Conservation (phyloP, 495 filamentous ascomycete genomes). For the Xylaria intraflava region DNA sequence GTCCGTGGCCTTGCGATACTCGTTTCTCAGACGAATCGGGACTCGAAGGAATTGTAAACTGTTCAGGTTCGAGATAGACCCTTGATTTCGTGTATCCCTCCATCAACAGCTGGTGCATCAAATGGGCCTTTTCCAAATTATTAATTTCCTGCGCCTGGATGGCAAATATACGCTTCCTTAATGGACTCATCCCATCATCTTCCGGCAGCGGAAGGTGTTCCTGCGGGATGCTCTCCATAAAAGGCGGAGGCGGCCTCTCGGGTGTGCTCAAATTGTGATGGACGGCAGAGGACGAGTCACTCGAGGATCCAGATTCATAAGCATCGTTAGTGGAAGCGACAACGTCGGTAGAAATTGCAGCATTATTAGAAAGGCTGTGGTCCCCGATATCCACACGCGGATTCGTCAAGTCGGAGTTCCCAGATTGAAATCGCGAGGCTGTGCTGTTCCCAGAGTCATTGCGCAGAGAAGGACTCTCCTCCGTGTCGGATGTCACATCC, state of each 20-base stretch:
- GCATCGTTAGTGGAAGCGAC: conserved; percentile 3
- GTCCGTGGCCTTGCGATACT: conserved; percentile 14
- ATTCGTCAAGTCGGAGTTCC: conserved; percentile 20
- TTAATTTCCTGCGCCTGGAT: conserved; percentile 61
- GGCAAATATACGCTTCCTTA: conserved; percentile 69
- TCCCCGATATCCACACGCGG: conserved; percentile 8
- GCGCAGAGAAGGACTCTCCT: conserved; percentile 19
- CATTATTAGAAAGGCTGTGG: not conserved
- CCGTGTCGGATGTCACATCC: conserved; percentile 26
- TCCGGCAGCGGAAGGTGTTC: conserved; percentile 53
- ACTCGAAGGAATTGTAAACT: conserved; percentile 26
- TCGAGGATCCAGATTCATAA: conserved; percentile 5
- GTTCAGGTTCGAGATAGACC: conserved; percentile 31
- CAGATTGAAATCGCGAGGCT: conserved; percentile 17
- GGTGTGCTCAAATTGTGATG: conserved; percentile 4
- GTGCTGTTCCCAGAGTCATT: conserved; percentile 16
- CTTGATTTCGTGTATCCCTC: conserved; percentile 59
- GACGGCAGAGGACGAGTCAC: not conserved
- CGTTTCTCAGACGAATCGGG: conserved; percentile 21
- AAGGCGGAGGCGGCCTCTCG: conserved; percentile 4
- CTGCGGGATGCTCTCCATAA: not conserved
- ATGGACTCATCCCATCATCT: conserved; percentile 81
- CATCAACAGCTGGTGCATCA: conserved; percentile 78
- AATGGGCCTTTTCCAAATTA: conserved; percentile 68
- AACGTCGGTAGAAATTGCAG: not conserved